Evolutionary conservation across 345 rosid species (phyloP), one percentile per base, ranked within the genome.

Genomic region (Excoecaria cochinchinensis): DNA sequence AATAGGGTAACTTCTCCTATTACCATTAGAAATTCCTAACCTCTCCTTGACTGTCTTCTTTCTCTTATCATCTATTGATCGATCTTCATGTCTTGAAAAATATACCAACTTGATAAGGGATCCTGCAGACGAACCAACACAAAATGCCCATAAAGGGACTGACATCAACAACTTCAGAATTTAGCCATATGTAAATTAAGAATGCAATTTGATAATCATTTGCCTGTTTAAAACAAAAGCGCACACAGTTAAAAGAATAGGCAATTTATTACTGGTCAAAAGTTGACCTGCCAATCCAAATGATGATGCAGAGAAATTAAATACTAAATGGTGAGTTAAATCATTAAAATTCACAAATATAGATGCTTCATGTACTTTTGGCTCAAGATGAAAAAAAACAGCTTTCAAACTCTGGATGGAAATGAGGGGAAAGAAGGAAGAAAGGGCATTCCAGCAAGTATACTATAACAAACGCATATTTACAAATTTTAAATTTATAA

Each of bases 31-130:
- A 46, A 93, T 82, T 58, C 92, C 93, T 75, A 90, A 80, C 74
- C 92, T 90, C 86, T 93, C 92, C 87, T 90, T 89, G 58, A 86
- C 65, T 69, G 85, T 87, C 86, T 77, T 88, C 88, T 90, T 91
- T 83, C 97, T 77, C 81, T 86, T 89, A 80, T 91, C 92, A 69
- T 82, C 76, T 79, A 77, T 84, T 3, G 90, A 74, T 72, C 69
- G 86, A 58, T 88, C 95, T 85, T 92, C 97, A n/a, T 89, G 99
- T 82, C 99, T 89, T 82, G 99, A 96, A 81, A 96, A 93, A 83
- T 93, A 96, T 25, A 96, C 84, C 90, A 96, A 79, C 87, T 96
- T 96, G 73, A 96, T 96, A 70, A 96, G 89, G 77, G 99, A 93
- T 47, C 99, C 99, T 96, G 90, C 80, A 78, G 67, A 75, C 22